Base-by-base conservation (phyloP, 2,329 filamentous ascomycete species). In the Talaromyces islandicus region DNA sequence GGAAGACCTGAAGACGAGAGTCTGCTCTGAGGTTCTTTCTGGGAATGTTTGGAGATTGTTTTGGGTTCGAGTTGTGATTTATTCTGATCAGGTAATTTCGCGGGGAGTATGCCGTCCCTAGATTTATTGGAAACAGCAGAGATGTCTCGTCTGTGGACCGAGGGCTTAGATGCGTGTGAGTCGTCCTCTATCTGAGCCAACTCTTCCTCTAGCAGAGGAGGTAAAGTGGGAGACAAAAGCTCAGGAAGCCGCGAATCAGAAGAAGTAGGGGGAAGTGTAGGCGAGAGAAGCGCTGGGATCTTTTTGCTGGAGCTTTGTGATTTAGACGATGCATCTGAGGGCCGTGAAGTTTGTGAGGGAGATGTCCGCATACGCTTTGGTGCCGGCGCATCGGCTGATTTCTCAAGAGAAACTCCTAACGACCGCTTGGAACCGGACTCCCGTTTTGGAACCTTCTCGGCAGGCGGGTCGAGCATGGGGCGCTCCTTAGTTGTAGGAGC, bases 181-280 rank as follows among this genome's bases (percentile, higher is more conserved):
- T 71, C 71, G 46, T 76, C 75, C 29, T 75, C 66, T 38, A 78
- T 73, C 60, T 77, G 69, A 7, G 73, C 76, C 27, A 86, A 69
- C 59, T 83, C 80, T 60, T 78, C 80, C 64, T 83, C 80, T 51
- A 86, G 78, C 57, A 80, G 80, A 2, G 80, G 75, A 7, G 83
- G 83, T 4, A 86, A 73, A 14, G 81, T 84, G 3, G 83, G 83
- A 4, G 84, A 86, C n/a, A 86, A 71, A 38, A 85, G 75, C 10
- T 77, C 75, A 11, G 83, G 83, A 19, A 85, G 70, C 58, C 70
- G 75, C 27, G 71, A 70, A 21, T 65, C 68, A 58, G 62, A 61
- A 25, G 80, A 70, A 50, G 77, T 76, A 25, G 78, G 76, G 27
- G 71, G 81, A 63, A 78, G 70, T 24, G 72, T 75, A 32, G 74